Evolutionary conservation across 2,329 filamentous ascomycete species (phyloP), one percentile per base, ranked within the genome.

Genomic region (Alternaria consortialis): DNA sequence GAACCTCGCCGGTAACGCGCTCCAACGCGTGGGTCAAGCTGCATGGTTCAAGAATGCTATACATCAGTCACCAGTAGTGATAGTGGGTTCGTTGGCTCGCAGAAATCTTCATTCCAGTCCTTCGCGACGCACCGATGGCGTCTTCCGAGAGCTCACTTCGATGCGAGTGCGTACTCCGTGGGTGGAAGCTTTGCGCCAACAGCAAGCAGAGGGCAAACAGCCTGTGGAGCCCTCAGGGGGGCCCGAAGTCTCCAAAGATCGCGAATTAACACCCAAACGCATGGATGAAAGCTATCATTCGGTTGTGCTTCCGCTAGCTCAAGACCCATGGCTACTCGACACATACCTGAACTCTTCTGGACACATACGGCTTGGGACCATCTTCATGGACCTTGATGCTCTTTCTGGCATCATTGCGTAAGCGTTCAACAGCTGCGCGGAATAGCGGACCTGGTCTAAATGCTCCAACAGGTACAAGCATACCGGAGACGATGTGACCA

Each of bases 381-480:
- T 94, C 15, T 87, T 94, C 63, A 93, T 93, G 90, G 91, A 94
- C 64, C 84, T 94, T 2, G 91, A 94, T 77, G 91, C 91, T 0
- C 79, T 94, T 7, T 90, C 90, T 1, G 91, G 91, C 9, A 87
- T 93, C 47, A 86, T 94, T 57, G 90, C 91, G 64, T 77, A 72
- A 71, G 73, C 60, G 50, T 56, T 17, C 90, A 48, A 91, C 75
- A 90, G 88, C 62, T 87, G 88, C 67, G 88, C 62, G 37, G 43
- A 50, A 47, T 44, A 34, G 17, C 36, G 42, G n/a, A 31, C 13
- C 31, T n/a, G 32, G 43, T 69, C 68, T 74, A 65, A 71, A 60
- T 20, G 32, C 32, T 17, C 8, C 25, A 39, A 39, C 53, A 75
- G 73, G 56, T 91, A 93, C 77, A 91, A 90, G 64, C 88, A 91